These are phyloP conservation scores for Fomitopsis palustris DNA, from an alignment of 1,284 basidiomycete genomes.

Conservation along the genomic window DNA sequence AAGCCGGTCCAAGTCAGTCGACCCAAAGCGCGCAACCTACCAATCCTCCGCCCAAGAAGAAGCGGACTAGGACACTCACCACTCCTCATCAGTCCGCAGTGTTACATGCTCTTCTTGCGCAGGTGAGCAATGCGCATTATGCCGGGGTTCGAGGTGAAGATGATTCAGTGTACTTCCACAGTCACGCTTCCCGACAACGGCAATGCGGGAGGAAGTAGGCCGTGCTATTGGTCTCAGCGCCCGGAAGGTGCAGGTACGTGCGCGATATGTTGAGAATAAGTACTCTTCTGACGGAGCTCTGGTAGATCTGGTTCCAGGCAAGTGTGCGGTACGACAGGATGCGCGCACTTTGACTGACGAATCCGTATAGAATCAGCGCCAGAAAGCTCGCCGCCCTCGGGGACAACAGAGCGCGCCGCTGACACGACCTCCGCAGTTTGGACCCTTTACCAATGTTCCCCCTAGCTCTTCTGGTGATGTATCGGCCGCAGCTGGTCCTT, in stretches of 20 bases:
- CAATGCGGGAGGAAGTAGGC: slow-evolving; percentile 81
- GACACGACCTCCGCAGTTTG: slow-evolving; percentile 55
- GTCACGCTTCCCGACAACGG: slow-evolving; percentile 84
- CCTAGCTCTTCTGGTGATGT: slow-evolving; percentile 18
- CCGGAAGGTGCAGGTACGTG: slow-evolving; percentile 78
- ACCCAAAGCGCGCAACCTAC: slow-evolving; percentile 17
- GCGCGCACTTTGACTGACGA: slow-evolving; percentile 9
- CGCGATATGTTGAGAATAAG: slow-evolving; percentile 5
- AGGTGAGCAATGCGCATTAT: slow-evolving; percentile 47
- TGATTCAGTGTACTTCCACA: slow-evolving; percentile 26
- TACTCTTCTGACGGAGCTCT: slow-evolving; percentile 19
- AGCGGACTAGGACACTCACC: slow-evolving; percentile 76
- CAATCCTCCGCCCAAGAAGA: slow-evolving; percentile 57
- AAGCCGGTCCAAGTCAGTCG: slow-evolving; percentile 25
- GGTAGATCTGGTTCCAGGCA: slow-evolving; percentile 84
- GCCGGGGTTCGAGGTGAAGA: neutral
- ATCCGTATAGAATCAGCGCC: slow-evolving; percentile 64
- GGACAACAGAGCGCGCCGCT: slow-evolving; percentile 38
- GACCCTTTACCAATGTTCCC: slow-evolving; percentile 49
- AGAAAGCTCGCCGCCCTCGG: slow-evolving; percentile 73
- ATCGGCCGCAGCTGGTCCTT: slow-evolving; percentile 9
- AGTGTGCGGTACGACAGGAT: slow-evolving; percentile 20
- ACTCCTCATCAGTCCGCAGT: slow-evolving; percentile 83
- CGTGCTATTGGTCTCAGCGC: slow-evolving; percentile 80
- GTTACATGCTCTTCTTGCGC: slow-evolving; percentile 72